Percentiles rank a stretch among this genome's conserved stretches.
Evolutionary conservation across 2,329 filamentous ascomycete species (phyloP).

Genomic region (Scleromitrula shiraiana): DNA sequence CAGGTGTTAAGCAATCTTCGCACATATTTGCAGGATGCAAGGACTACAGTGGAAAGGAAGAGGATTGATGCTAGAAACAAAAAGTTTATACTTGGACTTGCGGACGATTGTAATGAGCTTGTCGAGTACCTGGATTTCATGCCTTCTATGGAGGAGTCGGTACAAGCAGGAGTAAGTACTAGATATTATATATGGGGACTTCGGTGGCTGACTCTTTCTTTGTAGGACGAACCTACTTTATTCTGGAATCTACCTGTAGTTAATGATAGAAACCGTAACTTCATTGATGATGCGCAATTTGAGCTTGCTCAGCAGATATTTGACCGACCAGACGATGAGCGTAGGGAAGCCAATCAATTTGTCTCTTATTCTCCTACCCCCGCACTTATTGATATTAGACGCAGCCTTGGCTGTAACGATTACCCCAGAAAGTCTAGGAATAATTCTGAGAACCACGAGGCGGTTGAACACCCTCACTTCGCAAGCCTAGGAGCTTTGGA

Average conservation of each 20-base stretch:
- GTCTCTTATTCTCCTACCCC: conserved; percentile 12
- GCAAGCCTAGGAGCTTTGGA: conserved; percentile 53
- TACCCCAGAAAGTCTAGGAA: conserved; percentile 25
- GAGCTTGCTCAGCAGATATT: conserved; percentile 38
- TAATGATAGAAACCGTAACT: conserved; percentile 20
- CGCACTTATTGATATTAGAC: conserved; percentile 23
- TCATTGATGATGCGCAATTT: conserved; percentile 51
- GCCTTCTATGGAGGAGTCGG: conserved; percentile 28
- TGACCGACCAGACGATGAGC: conserved; percentile 16
- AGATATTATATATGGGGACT: not conserved
- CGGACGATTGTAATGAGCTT: conserved; percentile 50
- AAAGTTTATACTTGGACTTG: conserved; percentile 55
- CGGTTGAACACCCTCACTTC: conserved; percentile 38
- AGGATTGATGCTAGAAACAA: conserved; percentile 54
- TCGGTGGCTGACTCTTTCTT: not conserved
- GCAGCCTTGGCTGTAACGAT: conserved; percentile 23
- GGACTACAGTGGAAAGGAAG: conserved; percentile 36
- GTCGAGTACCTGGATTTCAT: conserved; percentile 51
- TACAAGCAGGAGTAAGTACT: conserved; percentile 31
- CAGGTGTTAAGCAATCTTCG: conserved; percentile 49
- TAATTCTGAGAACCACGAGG: conserved; percentile 29
- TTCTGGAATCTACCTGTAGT: conserved; percentile 29
- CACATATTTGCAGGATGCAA: conserved; percentile 51
- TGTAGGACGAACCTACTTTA: conserved; percentile 21
- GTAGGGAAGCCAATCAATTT: not conserved